phyloP scores from a whole-genome alignment of 371 early-diverging fungal species.

The Mucor piriformis region DNA sequence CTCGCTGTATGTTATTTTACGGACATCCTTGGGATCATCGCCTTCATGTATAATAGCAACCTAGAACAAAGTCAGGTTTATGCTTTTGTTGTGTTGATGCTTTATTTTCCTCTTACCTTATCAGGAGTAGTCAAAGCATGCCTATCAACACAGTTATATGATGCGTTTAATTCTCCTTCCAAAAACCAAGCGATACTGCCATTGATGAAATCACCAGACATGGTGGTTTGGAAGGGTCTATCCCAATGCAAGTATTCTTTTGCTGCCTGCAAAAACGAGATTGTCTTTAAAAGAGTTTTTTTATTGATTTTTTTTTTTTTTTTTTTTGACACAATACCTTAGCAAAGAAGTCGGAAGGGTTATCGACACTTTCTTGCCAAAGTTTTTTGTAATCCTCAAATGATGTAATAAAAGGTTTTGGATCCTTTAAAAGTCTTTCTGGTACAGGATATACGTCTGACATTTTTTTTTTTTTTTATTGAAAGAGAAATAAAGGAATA shows the following conservation, averaged over 20 bases:
- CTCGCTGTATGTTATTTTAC: slow-evolving; percentile 79
- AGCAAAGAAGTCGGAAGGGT: slow-evolving; percentile 77
- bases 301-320: not conserved
- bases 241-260: slow-evolving; percentile 76
- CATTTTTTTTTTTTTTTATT: not conserved
- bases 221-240: slow-evolving; percentile 73
- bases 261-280: slow-evolving; percentile 54
- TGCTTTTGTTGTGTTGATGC: no score
- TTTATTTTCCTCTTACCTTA: slow-evolving; percentile 29
- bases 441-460: slow-evolving; percentile 12
- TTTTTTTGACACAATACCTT: slow-evolving; percentile 46
- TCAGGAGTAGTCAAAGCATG: slow-evolving; percentile 77
- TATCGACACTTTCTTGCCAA: slow-evolving; percentile 67
- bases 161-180: slow-evolving; percentile 92
- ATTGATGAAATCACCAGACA: slow-evolving; percentile 64
- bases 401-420: slow-evolving; percentile 3
- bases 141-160: slow-evolving; percentile 97
- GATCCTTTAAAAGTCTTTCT: slow-evolving; percentile 1
- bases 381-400: slow-evolving; percentile 62
- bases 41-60: slow-evolving; percentile 88
- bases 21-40: slow-evolving; percentile 79
- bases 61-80: no score
- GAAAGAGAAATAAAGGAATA: not conserved
- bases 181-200: slow-evolving; percentile 94
- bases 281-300: no score